Base-by-base conservation (phyloP, 2,329 filamentous ascomycete genomes). In the Parascedosporium putredinis region DNA sequence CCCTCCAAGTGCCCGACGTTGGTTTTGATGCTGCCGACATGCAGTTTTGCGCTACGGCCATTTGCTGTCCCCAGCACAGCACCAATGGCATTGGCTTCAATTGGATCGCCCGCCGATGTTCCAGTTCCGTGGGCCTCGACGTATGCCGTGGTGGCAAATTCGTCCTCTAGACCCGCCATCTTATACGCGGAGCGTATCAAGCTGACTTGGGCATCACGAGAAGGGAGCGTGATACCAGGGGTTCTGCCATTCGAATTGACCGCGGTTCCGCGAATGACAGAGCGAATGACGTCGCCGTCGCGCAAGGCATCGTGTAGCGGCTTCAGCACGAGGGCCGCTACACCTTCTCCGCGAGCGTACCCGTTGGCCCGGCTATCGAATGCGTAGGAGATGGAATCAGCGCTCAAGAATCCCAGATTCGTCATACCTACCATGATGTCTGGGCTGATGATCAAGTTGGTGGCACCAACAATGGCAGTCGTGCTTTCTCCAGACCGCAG, bases 301-400 rank as follows among this genome's bases (percentile, higher is more conserved):
- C 55, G 55, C 3, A 75, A 50, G 2, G 73, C 73, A 48, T 68
- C 62, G 3, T 60, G 58, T 0, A 75, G 55, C 0, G 57, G 63
- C 58, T 75, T 76, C 3, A 76, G 50, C 4, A 72, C 45, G 2
- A 57, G 4, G 38, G 46, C n/a, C 31, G 48, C 31, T 40, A 76
- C 50, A n/a, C 65, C 61, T 53, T 76, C 71, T 8, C 70, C 69
- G 22, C 71, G 61, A 1, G 62, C 67, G 56, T 75, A 75, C 2
- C 74, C 69, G 54, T 67, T 61, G 1, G 58, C 64, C 0, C 58
- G 53, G 22, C 52, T 40, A 34, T 66, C 63, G 22, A 62, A 67
- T 12, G 58, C 59, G 33, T 56, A 57, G 16, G 56, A 65, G 7
- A 55, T 54, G n/a, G 64, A 61, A 3, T 67, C 61, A 4, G 65